Percentiles rank a stretch among this genome's conserved stretches.
Evolutionary conservation across 2,329 filamentous ascomycete species (phyloP).

Genomic region (Mycosphaerella sp.): DNA sequence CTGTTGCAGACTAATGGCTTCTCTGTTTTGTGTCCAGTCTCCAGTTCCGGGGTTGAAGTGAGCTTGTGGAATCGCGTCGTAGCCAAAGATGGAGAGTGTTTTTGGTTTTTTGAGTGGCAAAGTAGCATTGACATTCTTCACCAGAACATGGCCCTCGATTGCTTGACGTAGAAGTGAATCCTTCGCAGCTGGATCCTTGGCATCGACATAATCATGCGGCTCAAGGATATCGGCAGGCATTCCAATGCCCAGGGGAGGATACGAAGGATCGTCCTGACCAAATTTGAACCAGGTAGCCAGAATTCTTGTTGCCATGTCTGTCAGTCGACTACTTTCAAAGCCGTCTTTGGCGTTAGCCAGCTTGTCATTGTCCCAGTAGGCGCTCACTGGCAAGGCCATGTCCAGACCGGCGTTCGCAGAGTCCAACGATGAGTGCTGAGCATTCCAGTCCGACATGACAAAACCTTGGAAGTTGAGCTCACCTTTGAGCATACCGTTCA

Average conservation of each 20-base stretch:
- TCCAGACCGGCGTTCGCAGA: constrained; percentile 59
- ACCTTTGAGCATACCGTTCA: constrained; percentile 66
- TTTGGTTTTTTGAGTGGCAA: constrained; percentile 50
- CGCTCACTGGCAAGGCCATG: constrained; percentile 58
- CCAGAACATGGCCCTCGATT: constrained; percentile 57
- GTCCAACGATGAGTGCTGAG: constrained; percentile 54
- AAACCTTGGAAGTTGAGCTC: constrained; percentile 68
- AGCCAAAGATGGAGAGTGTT: constrained; percentile 56
- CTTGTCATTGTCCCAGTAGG: constrained; percentile 33
- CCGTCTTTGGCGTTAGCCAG: constrained; percentile 56
- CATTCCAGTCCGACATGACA: constrained; percentile 65
- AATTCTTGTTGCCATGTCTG: constrained; percentile 54
- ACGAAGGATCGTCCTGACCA: constrained; percentile 44
- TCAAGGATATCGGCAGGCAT: constrained; percentile 47
- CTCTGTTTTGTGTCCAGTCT: constrained; percentile 27
- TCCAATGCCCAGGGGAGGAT: constrained; percentile 40
- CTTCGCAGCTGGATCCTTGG: constrained; percentile 47
- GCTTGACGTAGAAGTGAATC: constrained; percentile 51
- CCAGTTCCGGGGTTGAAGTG: constrained; percentile 23
- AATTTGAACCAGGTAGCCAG: constrained; percentile 54
- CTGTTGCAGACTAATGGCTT: constrained; percentile 21
- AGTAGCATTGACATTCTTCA: constrained; percentile 54
- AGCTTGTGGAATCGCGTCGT: constrained; percentile 45
- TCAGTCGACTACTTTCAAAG: constrained; percentile 50
- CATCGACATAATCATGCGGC: constrained; percentile 52